phyloP scores from a whole-genome alignment of 805 yeast genomes.

The Limtongozyma cylindracea region DNA sequence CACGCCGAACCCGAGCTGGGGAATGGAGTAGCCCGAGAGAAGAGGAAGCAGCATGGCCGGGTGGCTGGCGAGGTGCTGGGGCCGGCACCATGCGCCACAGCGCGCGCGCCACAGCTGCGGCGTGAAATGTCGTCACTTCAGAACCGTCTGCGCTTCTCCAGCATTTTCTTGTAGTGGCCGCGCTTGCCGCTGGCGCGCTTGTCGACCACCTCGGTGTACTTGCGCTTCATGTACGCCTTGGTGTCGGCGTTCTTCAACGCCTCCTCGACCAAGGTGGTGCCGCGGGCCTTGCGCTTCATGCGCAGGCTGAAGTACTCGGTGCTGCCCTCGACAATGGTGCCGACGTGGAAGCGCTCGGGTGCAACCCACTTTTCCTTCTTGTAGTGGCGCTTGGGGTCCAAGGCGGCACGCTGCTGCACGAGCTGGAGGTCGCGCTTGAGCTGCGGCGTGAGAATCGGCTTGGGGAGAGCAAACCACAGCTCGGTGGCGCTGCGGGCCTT shows the following conservation, averaged over 20 bases:
- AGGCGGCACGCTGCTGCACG: constrained; percentile 65
- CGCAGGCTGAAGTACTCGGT: constrained; percentile 53
- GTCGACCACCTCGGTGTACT: constrained; percentile 57
- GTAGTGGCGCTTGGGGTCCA: constrained; percentile 91
- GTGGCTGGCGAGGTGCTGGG: no score
- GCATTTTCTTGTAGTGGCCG: constrained; percentile 37
- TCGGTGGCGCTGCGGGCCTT: constrained; percentile 2
- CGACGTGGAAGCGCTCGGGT: constrained; percentile 69
- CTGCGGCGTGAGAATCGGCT: constrained; percentile 11
- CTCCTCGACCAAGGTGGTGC: constrained; percentile 60
- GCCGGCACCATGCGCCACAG: no score
- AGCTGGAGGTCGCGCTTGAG: constrained; percentile 56
- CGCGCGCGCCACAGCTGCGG: no score
- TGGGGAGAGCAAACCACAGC: constrained; percentile 4
- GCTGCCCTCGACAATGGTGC: constrained; percentile 67
- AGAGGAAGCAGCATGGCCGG: no score
- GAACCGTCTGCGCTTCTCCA: no score
- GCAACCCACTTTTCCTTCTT: constrained; percentile 60
- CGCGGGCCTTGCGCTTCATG: constrained; percentile 45
- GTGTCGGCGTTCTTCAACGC: constrained; percentile 49
- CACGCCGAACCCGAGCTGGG: constrained; percentile 31
- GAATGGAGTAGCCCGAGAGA: no score
- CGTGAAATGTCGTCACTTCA: no score
- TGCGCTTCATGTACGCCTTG: constrained; percentile 60
- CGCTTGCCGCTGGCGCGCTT: constrained; percentile 38